Evolutionary conservation across 345 rosid species (phyloP), one percentile per base, ranked within the genome.

Genomic region (Eucalyptus guilfoylei): DNA sequence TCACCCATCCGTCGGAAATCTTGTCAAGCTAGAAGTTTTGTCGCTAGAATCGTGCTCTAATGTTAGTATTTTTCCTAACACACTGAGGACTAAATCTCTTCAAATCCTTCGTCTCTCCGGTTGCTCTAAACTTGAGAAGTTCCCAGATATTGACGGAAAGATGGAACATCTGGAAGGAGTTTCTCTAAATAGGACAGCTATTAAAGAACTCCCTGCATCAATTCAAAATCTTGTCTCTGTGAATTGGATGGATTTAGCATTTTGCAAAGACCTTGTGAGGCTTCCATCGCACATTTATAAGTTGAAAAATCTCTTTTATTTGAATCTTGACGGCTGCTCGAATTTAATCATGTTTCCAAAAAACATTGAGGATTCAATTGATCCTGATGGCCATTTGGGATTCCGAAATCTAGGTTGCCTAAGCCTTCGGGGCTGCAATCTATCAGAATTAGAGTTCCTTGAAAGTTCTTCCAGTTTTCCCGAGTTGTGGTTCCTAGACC

Each of bases 81-180:
- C 1, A 0, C 72, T 64, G 3, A 30, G 0, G 72, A 30, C 3
- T 30, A 14, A 64, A 30, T 64, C 34, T 64, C 72, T 64, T 64
- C 1, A 62, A 30, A 1, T 0, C 9, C 72, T 64, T 64, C 0
- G 0, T 4, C 72, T 64, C 72, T 7, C 0, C 1, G 1, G 3
- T 64, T 30, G 34, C 4, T 14, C 34, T 64, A 64, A 30, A 30
- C 5, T 62, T 7, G 72, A 64, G 19, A 64, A 64, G 19, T 30
- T 30, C 72, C 34, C 34, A 6, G 72, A 62, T 62, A 30, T 30
- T 3, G 4, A 13, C 0, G 72, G 16, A 28, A 14, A 62, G 34
- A 13, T 62, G 34, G 34, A 30, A 62, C 2, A 62, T 62, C 3
- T 62, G 8, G 0, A 62, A 30, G 0, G 0, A 0, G 2, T 30